Evolutionary conservation across 2,329 filamentous ascomycete species (phyloP), one percentile per base, ranked within the genome.

Genomic region (Penicillium paneum): DNA sequence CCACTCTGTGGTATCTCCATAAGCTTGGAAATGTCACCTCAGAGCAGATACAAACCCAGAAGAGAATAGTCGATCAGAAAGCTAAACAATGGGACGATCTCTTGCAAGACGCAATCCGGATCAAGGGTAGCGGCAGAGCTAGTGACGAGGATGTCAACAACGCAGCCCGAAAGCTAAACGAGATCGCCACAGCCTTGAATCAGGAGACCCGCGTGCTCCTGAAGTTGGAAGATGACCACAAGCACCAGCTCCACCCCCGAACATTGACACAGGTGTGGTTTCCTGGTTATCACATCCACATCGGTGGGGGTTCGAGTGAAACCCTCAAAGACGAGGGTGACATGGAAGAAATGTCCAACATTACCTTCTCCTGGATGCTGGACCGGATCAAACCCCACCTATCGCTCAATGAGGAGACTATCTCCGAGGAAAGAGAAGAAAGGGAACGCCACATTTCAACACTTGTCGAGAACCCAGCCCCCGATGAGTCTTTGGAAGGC

Each of bases 251-350:
- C 8, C n/a, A 44, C 11, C 56, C 59, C 31, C 60, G 67, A n/a
- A 67, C 62, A 26, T 65, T 82, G 28, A 72, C 75, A n/a, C 80
- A 83, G 63, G 77, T 79, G 8, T 83, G 81, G 81, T 83, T 83
- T 52, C 79, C 80, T 0, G 81, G 81, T 10, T 76, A 74, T 28
- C 81, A 83, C 60, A 73, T 75, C 10, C 80, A 82, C 52, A 68
- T 81, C 2, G 81, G 81, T 3, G 81, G 80, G 26, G 77, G 78
- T 0, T 76, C 74, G 39, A 49, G 49, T 3, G 66, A 70, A 21
- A 64, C 67, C 5, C 40, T 61, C n/a, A 38, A 54, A 13, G 49
- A 64, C 17, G 45, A 59, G 12, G 58, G 62, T 3, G 55, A 67
- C 34, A 59, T 66, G 59, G 64, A 67, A 40, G 59, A 64, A 19